Evolutionary conservation across 1,284 basidiomycete genomes (phyloP).

Genomic region (Sporisorium scitamineum): DNA sequence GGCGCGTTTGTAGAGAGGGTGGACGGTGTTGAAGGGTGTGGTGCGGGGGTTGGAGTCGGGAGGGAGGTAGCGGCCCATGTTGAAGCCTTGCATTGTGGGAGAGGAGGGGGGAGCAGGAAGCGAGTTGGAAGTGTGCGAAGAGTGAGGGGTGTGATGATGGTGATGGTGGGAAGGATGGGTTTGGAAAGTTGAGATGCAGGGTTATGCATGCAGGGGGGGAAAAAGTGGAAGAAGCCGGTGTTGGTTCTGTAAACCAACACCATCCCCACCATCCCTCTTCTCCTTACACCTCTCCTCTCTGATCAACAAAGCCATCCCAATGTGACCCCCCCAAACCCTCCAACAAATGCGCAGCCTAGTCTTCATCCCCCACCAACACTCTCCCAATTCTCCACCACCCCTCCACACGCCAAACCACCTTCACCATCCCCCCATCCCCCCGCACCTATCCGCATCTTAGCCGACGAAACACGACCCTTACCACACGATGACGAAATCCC

Average conservation of each 20-base stretch:
- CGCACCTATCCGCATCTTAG: background rate
- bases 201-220: background rate
- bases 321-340: background rate
- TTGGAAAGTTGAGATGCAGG: background rate
- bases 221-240: slow-evolving; percentile 5
- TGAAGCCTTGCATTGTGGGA: slow-evolving; percentile 65
- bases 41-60: slow-evolving; percentile 45
- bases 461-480: slow-evolving; percentile 2
- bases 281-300: background rate
- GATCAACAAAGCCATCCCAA: too few relatives aligned
- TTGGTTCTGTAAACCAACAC: slow-evolving; percentile 9
- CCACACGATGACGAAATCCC: background rate
- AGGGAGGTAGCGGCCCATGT: slow-evolving; percentile 65
- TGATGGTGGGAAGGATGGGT: background rate
- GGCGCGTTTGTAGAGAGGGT: slow-evolving; percentile 82
- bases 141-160: background rate
- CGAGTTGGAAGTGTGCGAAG: background rate
- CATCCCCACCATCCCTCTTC: background rate
- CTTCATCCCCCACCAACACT: slow-evolving; percentile 24
- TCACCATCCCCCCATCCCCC: background rate
- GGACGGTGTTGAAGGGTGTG: slow-evolving; percentile 38
- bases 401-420: background rate
- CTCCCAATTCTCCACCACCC: background rate
- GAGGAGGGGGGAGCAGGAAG: background rate
- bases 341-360: slow-evolving; percentile 15